A percentile compares a stretch with the other conserved stretches of the same genome.
phyloP scores from a whole-genome alignment of 2,329 filamentous ascomycete species.

The Fusarium multiceps region DNA sequence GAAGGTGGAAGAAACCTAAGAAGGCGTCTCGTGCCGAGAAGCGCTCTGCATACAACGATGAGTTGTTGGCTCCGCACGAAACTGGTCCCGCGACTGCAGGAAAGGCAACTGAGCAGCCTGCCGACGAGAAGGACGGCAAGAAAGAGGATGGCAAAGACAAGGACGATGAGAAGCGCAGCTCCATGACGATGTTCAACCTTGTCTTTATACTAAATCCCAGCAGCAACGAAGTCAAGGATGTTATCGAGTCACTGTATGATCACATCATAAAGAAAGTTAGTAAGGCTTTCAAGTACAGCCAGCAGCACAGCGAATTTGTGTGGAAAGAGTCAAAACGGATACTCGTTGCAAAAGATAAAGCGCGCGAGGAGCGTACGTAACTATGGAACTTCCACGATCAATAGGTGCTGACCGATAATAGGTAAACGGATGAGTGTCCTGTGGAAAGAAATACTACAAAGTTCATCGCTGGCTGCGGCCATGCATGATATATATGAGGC shows the following conservation, averaged over 20 bases:
- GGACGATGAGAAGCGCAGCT: conserved; percentile 70
- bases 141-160: conserved; percentile 50
- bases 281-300: conserved; percentile 91
- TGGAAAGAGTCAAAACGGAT: conserved; percentile 91
- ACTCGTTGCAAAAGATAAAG: conserved; percentile 82
- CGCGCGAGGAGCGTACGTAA: conserved; percentile 71
- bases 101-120: conserved; percentile 45
- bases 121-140: conserved; percentile 44
- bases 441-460: conserved; percentile 77
- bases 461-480: conserved; percentile 82
- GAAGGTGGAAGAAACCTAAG: conserved; percentile 77
- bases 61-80: conserved; percentile 46
- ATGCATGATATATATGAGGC: conserved; percentile 85
- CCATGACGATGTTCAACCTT: conserved; percentile 97
- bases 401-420: conserved; percentile 42
- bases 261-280: conserved; percentile 93
- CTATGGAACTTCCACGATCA: not conserved
- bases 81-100: conserved; percentile 41
- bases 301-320: conserved; percentile 89
- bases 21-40: conserved; percentile 59
- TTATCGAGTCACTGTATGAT: conserved; percentile 82
- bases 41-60: conserved; percentile 52
- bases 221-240: conserved; percentile 77
- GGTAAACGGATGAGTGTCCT: conserved; percentile 71
- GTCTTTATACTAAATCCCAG: conserved; percentile 91